These are phyloP conservation scores for Tympanopsis confertula DNA, from an alignment of 2,329 filamentous ascomycete genomes.

Conservation along the genomic window DNA sequence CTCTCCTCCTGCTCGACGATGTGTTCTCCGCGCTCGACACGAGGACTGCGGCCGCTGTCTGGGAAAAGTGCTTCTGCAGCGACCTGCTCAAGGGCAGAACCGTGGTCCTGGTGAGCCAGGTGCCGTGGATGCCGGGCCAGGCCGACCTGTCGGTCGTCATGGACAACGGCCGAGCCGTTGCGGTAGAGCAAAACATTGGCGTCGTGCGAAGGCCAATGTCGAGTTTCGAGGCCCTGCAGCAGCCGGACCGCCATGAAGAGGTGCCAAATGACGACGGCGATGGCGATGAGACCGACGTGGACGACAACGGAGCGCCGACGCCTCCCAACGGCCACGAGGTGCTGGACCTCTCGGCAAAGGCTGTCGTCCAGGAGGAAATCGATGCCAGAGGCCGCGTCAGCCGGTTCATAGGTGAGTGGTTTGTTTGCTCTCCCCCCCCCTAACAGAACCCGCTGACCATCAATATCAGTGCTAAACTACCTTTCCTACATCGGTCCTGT, in stretches of 20 bases:
- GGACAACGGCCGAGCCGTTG: constrained; percentile 30
- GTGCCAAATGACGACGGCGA: not conserved
- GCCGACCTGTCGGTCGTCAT: constrained; percentile 32
- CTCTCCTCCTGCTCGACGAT: constrained; percentile 44
- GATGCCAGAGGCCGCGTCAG: no score
- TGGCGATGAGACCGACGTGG: not conserved
- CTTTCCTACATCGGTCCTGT: no score
- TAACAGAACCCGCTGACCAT: no score
- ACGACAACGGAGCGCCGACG: not conserved
- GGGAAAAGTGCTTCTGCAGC: constrained; percentile 44
- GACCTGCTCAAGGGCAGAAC: constrained; percentile 41
- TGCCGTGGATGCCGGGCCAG: constrained; percentile 38
- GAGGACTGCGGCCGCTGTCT: constrained; percentile 42
- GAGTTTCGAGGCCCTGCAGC: constrained; percentile 19
- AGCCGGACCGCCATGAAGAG: not conserved
- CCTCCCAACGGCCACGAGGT: no score
- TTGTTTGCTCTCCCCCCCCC: no score
- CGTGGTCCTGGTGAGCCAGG: constrained; percentile 43
- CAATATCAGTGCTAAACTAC: no score
- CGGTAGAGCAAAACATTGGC: constrained; percentile 30
- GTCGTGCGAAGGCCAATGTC: constrained; percentile 30
- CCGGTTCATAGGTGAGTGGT: no score
- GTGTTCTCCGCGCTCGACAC: constrained; percentile 48
- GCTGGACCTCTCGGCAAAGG: no score
- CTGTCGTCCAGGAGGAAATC: no score